Evolutionary conservation across 2,329 filamentous ascomycete genomes (phyloP).

Genomic region (Aspergillus udagawae): DNA sequence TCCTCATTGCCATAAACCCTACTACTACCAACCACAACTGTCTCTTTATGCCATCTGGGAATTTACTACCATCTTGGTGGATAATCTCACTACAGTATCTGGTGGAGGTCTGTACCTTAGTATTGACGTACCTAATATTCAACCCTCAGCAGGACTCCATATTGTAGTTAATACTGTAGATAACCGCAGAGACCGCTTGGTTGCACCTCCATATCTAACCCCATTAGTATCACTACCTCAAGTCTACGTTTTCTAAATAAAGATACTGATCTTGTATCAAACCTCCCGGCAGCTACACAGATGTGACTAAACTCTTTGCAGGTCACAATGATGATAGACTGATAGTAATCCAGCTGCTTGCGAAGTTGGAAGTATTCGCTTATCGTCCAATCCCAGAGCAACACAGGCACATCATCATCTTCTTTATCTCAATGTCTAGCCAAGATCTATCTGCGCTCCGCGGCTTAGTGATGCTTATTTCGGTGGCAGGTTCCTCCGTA

Average conservation of each 20-base stretch:
- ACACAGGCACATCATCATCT: neutral
- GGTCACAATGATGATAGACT: neutral
- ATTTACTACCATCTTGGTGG: constrained; percentile 9
- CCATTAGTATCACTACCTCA: no score
- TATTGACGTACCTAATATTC: neutral
- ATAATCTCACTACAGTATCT: neutral
- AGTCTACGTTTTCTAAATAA: neutral
- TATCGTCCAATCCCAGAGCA: neutral
- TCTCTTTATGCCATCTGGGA: constrained; percentile 9
- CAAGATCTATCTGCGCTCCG: neutral
- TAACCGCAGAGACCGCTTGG: neutral
- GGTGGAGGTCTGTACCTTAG: neutral
- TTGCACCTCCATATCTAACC: neutral
- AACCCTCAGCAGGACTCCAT: neutral
- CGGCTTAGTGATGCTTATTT: neutral
- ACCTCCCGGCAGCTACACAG: neutral
- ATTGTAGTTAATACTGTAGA: neutral
- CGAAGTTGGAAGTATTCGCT: neutral
- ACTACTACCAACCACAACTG: no score
- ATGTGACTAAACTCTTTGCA: neutral
- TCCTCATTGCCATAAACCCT: no score
- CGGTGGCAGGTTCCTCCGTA: neutral
- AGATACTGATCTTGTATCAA: neutral
- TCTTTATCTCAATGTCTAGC: neutral
- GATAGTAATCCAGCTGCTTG: neutral